A percentile compares a stretch with the other conserved stretches of the same genome.
phyloP scores from a whole-genome alignment of 1,284 basidiomycete species.

The Neonothopanus nambi region DNA sequence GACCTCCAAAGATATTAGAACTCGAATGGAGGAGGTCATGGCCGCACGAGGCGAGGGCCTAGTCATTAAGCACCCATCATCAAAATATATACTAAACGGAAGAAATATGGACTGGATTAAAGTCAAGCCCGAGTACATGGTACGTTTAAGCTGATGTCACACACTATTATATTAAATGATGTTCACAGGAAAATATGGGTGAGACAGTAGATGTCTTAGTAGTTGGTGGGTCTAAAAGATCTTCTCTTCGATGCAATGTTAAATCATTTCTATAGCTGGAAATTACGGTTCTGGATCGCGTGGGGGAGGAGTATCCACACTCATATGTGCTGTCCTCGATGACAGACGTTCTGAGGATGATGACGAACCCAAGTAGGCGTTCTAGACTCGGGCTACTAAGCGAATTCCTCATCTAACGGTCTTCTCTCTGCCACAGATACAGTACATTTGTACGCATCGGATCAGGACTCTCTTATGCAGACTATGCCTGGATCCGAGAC shows the following conservation, averaged over 20 bases:
- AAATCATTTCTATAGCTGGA: conserved; percentile 47
- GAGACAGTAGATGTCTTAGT: conserved; percentile 90
- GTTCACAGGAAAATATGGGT: conserved; percentile 75
- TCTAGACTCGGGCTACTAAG: neutral
- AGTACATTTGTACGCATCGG: conserved; percentile 85
- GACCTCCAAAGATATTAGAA: conserved; percentile 77
- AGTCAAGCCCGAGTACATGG: conserved; percentile 94
- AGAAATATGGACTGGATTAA: conserved; percentile 92
- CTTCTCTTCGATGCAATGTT: conserved; percentile 1
- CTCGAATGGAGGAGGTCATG: conserved; percentile 80
- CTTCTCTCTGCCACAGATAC: conserved; percentile 50
- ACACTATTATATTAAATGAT: conserved; percentile 6
- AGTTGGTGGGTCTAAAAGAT: conserved; percentile 55
- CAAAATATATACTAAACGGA: conserved; percentile 81
- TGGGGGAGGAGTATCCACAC: conserved; percentile 76
- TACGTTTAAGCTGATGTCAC: conserved; percentile 31
- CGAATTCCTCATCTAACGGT: conserved; percentile 4
- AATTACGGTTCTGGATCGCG: conserved; percentile 75
- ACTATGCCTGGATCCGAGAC: conserved; percentile 79
- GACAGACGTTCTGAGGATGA: conserved; percentile 54
- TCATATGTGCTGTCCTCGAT: conserved; percentile 77
- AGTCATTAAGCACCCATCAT: conserved; percentile 83
- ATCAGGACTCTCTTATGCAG: conserved; percentile 79
- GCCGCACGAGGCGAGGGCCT: conserved; percentile 85
- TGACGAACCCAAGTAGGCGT: conserved; percentile 63